Base-by-base conservation (phyloP, 2,329 filamentous ascomycete species). In the Colletotrichum sp. region DNA sequence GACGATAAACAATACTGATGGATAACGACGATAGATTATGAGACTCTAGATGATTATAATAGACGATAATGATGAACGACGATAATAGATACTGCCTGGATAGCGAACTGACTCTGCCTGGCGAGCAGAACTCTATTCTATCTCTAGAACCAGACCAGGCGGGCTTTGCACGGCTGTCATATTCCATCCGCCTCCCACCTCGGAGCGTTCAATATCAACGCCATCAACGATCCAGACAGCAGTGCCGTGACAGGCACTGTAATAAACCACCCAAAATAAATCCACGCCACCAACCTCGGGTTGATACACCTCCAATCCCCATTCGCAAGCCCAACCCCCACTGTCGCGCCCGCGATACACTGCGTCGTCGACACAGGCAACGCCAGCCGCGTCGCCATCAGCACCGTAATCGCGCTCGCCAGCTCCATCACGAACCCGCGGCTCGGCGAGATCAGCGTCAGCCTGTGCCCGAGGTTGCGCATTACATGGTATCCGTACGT, bases 401-500 rank as follows among this genome's bases (percentile, higher is more conserved):
- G 85, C 68, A 91, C 87, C 6, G 89, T 91, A 74, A 90, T 84
- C 15, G 89, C 88, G 63, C 87, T 88, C 52, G 86, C 86, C 72
- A 90, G 84, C 79, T 89, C 88, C 87, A 89, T 89, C 75, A 85
- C 88, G 80, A 87, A 89, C 13, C 89, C 89, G 76, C 89, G 85
- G 5, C 86, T 86, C 3, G 89, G 90, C 10, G 88, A 90, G 80
- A 90, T 89, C 24, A 89, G 85, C 16, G 89, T 91, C 77, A 91
- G 85, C 57, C 89, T 86, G 82, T 91, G 91, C 10, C 89, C 89
- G 72, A 91, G 86, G 63, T 88, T 88, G 68, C 88, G 86, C 88
- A 92, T 91, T 80, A 93, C 92, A 80, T 92, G 91, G 82, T 92
- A 93, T 9, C 91, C 91, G 78, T 92, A 93, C 12, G 90, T 91